Base-by-base conservation (phyloP, 2,329 filamentous ascomycete genomes). In the Neofusicoccum ribis region DNA sequence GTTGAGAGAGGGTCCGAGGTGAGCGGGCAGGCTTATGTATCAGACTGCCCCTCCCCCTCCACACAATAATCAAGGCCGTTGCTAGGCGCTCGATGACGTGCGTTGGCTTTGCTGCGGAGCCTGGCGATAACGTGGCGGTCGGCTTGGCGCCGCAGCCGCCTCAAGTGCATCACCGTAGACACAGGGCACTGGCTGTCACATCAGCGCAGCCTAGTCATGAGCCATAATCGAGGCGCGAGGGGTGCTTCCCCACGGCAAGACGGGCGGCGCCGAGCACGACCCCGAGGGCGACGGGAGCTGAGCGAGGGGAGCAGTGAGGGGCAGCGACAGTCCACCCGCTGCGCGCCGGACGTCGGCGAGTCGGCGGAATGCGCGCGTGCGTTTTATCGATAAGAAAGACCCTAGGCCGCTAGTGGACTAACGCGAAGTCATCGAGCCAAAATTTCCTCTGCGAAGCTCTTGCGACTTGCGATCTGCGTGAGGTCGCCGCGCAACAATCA, bases 401-500 rank as follows among this genome's bases (percentile, higher is more conserved):
- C 9, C 58, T 50, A 60, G 23, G 23, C 12, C 63, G 3, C 4
- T 37, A 23, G 4, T 2, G 43, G 46, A 14, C 39, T 63, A 63
- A 59, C 64, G 36, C 23, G 15, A 9, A 41, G 15, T 37, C 39
- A 17, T 49, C 37, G 17, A 37, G 34, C 52, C 65, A 64, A 59
- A 66, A 66, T 64, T 64, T 64, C 50, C 47, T 54, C 31, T 17
- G 47, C 43, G 47, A 51, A 66, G 58, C 62, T 64, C 27, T 47
- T 20, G 56, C 52, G 43, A 64, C 52, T 60, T 60, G 41, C 56
- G 52, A 51, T 61, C 62, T 44, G 46, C 47, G 58, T 49, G 44
- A 52, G 46, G 44, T 47, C 63, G 59, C 54, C 27, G 66, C 66
- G 50, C 50, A 64, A 50, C 66, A 23, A 84, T 69, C 71, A 93